These are phyloP conservation scores for Epichloe elymi DNA, from an alignment of 2,329 filamentous ascomycete genomes.

Conservation along the genomic window DNA sequence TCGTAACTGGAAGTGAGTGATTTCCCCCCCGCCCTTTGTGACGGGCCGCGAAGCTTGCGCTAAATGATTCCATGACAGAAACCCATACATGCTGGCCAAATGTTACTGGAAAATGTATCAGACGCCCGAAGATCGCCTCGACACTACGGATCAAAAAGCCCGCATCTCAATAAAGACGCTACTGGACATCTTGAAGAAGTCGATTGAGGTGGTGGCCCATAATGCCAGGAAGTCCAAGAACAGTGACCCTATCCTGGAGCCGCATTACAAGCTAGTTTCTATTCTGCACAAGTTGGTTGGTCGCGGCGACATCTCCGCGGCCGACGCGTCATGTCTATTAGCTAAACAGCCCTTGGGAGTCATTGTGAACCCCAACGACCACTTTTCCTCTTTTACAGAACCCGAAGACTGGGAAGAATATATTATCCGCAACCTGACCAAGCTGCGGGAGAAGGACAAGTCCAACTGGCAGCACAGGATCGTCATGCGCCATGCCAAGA, in stretches of 20 bases:
- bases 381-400: slow-evolving; percentile 22
- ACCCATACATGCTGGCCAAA: slow-evolving; percentile 47
- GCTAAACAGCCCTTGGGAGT: slow-evolving; percentile 42
- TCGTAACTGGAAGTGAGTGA: slow-evolving; percentile 42
- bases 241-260: slow-evolving; percentile 73
- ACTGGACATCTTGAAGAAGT: slow-evolving; percentile 35
- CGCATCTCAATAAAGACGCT: slow-evolving; percentile 24
- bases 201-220: slow-evolving; percentile 36
- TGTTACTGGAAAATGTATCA: slow-evolving; percentile 53
- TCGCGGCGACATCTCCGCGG: slow-evolving; percentile 31
- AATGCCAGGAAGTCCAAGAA: slow-evolving; percentile 40
- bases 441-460: slow-evolving; percentile 62
- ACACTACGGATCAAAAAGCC: slow-evolving; percentile 26
- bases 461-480: slow-evolving; percentile 93
- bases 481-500: slow-evolving; percentile 56
- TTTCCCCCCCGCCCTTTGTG: background rate
- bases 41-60: background rate
- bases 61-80: slow-evolving; percentile 24
- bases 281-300: slow-evolving; percentile 70
- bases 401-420: slow-evolving; percentile 48
- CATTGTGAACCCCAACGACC: slow-evolving; percentile 18
- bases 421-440: slow-evolving; percentile 36
- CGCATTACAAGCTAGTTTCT: slow-evolving; percentile 82
- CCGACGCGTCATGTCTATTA: slow-evolving; percentile 38
- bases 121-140: slow-evolving; percentile 30